Conservation (phyloP, 106 monocot species). For the Gastrodia elata region DNA sequence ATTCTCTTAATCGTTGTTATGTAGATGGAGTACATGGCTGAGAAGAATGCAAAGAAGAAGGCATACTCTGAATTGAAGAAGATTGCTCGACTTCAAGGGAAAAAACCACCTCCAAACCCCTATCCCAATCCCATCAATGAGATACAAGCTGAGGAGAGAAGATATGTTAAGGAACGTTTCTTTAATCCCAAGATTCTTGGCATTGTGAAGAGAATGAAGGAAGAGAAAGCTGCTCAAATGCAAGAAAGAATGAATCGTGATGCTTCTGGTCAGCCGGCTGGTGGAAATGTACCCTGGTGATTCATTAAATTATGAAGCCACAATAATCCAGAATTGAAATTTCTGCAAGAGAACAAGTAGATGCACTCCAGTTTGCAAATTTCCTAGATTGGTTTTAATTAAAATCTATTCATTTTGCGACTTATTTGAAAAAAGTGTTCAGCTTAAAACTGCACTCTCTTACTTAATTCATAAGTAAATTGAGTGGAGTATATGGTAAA, state of each 20-base stretch:
- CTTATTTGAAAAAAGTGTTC: too few species aligned
- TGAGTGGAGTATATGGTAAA: too few species aligned
- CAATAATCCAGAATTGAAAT: neutral
- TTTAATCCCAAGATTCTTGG: constrained; percentile 64
- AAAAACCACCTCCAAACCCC: constrained; percentile 69
- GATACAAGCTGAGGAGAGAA: constrained; percentile 77
- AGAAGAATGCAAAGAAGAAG: constrained; percentile 89
- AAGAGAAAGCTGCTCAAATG: constrained; percentile 36
- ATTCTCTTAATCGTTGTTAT: constrained; percentile 1
- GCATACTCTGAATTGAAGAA: constrained; percentile 67
- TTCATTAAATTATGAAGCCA: neutral
- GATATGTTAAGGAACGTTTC: constrained; percentile 66
- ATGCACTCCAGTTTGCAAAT: neutral
- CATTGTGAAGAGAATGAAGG: constrained; percentile 62
- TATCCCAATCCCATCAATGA: constrained; percentile 81
- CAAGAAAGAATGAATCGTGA: neutral
- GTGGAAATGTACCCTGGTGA: neutral
- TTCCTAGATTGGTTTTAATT: too few species aligned
- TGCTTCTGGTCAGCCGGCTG: neutral
- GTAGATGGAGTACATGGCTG: constrained; percentile 68
- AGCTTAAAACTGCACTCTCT: too few species aligned
- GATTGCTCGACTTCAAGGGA: constrained; percentile 54
- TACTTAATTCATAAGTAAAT: too few species aligned
- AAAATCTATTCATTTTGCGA: too few species aligned
- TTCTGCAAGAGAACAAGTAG: neutral